phyloP scores from a whole-genome alignment of 2,329 filamentous ascomycete species.

The Arthrobotrys sphaeroides region DNA sequence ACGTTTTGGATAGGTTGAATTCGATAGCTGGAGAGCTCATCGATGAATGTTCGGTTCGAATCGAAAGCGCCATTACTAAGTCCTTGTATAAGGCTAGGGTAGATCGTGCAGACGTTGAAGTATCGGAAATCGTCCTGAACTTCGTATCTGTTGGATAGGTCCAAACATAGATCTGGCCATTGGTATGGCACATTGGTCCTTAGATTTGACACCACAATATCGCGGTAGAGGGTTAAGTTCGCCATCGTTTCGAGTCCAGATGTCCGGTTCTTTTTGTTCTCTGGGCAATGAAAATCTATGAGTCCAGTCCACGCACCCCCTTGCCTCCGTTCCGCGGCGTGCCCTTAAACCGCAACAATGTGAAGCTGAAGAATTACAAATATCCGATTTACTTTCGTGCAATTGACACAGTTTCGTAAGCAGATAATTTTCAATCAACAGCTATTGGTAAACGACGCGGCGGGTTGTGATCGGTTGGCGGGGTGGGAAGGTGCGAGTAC shows the following conservation, averaged over 20 bases:
- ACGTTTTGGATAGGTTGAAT: conserved; percentile 24
- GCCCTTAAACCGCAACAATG: background rate
- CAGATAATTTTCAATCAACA: background rate
- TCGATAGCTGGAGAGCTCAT: conserved; percentile 27
- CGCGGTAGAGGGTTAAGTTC: conserved; percentile 25
- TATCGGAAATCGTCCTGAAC: conserved; percentile 20
- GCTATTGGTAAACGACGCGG: background rate
- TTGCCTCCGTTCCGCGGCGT: background rate
- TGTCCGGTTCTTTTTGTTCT: background rate
- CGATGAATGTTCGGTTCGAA: conserved; percentile 31
- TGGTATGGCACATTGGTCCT: conserved; percentile 16
- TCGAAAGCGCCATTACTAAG: conserved; percentile 19
- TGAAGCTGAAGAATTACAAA: background rate
- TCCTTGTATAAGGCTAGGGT: conserved; percentile 32
- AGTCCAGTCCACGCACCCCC: background rate
- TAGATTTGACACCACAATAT: conserved; percentile 23
- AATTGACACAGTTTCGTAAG: too few relatives aligned
- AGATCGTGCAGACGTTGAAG: conserved; percentile 44
- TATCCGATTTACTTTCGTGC: background rate
- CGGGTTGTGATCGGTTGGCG: background rate
- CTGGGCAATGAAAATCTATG: background rate
- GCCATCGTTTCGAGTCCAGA: background rate
- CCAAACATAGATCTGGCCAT: conserved; percentile 32
- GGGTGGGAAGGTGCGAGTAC: background rate
- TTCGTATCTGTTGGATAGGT: conserved; percentile 17